These are phyloP conservation scores for Pichia manshurica DNA, from an alignment of 805 yeast species.

Conservation along the genomic window DNA sequence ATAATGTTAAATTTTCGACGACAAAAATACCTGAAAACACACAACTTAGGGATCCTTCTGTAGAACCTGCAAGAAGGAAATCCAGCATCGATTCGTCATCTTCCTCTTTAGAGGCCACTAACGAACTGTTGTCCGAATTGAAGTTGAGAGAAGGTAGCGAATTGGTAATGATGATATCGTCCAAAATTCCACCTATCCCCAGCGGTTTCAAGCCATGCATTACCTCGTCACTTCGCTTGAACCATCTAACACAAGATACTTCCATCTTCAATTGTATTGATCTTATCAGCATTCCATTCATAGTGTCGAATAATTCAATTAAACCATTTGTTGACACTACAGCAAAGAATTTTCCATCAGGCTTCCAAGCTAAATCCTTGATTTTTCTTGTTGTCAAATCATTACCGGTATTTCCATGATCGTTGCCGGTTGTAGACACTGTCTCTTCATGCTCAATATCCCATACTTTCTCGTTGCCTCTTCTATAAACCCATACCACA, in stretches of 20 bases:
- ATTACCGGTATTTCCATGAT: neutral
- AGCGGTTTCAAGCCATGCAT: neutral
- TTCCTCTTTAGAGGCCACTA: slow-evolving; percentile 21
- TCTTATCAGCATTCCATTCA: slow-evolving; percentile 25
- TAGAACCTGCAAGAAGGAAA: slow-evolving; percentile 26
- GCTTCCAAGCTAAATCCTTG: slow-evolving; percentile 25
- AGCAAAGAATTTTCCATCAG: slow-evolving; percentile 30
- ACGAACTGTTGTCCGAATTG: slow-evolving; percentile 1
- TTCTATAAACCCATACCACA: slow-evolving; percentile 28
- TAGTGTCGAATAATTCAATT: slow-evolving; percentile 26
- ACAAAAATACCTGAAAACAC: slow-evolving; percentile 32
- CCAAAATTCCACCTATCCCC: neutral
- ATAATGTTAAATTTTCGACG: slow-evolving; percentile 20
- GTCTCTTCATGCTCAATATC: slow-evolving; percentile 19
- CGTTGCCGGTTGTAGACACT: neutral
- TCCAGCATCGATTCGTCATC: slow-evolving; percentile 25
- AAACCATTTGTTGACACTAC: slow-evolving; percentile 21
- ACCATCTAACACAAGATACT: slow-evolving; percentile 22
- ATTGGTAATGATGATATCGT: slow-evolving; percentile 21
- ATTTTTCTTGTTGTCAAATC: neutral
- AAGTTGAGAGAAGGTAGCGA: slow-evolving; percentile 24
- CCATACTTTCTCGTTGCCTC: slow-evolving; percentile 32
- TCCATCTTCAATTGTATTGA: slow-evolving; percentile 15
- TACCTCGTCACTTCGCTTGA: neutral
- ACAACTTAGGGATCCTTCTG: slow-evolving; percentile 20